Conservation (phyloP, 1,284 basidiomycete genomes). For the Cryptococcus sp. region DNA sequence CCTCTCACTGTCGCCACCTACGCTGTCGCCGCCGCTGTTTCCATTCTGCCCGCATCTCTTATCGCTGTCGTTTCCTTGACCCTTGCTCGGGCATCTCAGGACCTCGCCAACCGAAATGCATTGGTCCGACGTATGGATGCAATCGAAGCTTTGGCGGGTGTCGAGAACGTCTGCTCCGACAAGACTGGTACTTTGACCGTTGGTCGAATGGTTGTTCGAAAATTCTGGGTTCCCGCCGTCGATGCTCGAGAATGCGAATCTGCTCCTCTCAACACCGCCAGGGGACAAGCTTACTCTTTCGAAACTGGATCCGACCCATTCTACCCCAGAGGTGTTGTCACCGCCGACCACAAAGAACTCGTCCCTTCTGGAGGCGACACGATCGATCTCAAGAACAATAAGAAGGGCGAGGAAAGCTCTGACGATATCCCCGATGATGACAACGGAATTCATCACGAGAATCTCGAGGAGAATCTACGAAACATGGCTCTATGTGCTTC, state of each 20-base stretch:
- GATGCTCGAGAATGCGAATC: constrained; percentile 23
- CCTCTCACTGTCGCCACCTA: constrained; percentile 48
- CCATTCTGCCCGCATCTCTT: constrained; percentile 54
- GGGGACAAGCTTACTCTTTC: constrained; percentile 46
- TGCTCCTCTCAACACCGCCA: constrained; percentile 26
- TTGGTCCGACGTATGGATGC: constrained; percentile 52
- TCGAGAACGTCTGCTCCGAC: constrained; percentile 61
- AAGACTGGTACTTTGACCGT: constrained; percentile 63
- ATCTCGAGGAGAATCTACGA: constrained; percentile 41
- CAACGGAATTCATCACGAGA: constrained; percentile 27
- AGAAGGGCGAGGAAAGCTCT: constrained; percentile 3
- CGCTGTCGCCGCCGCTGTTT: constrained; percentile 54
- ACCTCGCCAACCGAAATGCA: constrained; percentile 51
- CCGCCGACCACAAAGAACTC: constrained; percentile 16
- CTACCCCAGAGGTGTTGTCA: constrained; percentile 48
- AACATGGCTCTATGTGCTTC: constrained; percentile 49
- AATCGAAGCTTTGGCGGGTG: constrained; percentile 59
- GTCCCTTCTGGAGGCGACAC: constrained; percentile 10
- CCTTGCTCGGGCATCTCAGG: constrained; percentile 45
- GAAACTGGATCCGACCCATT: constrained; percentile 49
- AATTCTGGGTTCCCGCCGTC: constrained; percentile 54
- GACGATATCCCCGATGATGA: constrained; percentile 31
- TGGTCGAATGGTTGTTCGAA: constrained; percentile 57
- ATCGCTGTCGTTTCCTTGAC: constrained; percentile 50
- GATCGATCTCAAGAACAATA: constrained; percentile 19